Evolutionary conservation across 805 yeast genomes (phyloP).

Genomic region (Saccharomycopsis sp.): DNA sequence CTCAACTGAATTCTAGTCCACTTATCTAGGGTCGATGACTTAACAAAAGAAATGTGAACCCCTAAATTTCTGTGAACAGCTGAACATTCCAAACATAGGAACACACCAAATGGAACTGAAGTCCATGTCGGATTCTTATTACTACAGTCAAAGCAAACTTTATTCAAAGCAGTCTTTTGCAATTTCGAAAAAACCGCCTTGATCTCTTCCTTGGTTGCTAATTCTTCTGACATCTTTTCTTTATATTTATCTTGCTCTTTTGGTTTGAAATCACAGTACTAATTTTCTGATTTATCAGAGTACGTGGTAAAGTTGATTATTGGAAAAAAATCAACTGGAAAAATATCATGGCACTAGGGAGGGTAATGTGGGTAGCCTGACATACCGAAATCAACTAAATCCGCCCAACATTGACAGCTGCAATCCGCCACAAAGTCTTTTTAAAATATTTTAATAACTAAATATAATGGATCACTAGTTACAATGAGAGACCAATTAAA

Average conservation of each 20-base stretch:
- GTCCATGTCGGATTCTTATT: constrained; percentile 98
- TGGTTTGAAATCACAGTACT: too few relatives aligned
- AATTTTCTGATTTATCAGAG: too few relatives aligned
- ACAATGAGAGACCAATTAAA: too few relatives aligned
- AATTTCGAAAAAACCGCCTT: constrained; percentile 56
- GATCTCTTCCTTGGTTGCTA: constrained; percentile 64
- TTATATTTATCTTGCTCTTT: neutral
- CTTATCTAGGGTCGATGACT: constrained; percentile 84
- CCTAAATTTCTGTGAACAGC: constrained; percentile 95
- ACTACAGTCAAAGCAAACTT: constrained; percentile 87
- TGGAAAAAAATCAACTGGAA: too few relatives aligned
- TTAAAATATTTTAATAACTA: too few relatives aligned
- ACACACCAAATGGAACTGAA: constrained; percentile 91
- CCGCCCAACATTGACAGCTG: too few relatives aligned
- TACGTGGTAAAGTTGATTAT: too few relatives aligned
- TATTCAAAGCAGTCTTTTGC: constrained; percentile 63
- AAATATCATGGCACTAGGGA: too few relatives aligned
- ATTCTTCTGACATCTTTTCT: constrained; percentile 18
- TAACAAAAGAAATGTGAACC: constrained; percentile 92
- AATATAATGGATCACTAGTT: too few relatives aligned
- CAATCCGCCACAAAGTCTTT: too few relatives aligned
- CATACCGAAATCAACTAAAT: too few relatives aligned
- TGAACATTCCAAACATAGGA: constrained; percentile 89
- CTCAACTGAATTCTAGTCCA: constrained; percentile 91
- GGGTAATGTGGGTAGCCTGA: too few relatives aligned